A percentile compares a stretch with the other conserved stretches of the same genome.
Conservation (phyloP, 768 basidiomycete genomes). For the Amanita phalloides region DNA sequence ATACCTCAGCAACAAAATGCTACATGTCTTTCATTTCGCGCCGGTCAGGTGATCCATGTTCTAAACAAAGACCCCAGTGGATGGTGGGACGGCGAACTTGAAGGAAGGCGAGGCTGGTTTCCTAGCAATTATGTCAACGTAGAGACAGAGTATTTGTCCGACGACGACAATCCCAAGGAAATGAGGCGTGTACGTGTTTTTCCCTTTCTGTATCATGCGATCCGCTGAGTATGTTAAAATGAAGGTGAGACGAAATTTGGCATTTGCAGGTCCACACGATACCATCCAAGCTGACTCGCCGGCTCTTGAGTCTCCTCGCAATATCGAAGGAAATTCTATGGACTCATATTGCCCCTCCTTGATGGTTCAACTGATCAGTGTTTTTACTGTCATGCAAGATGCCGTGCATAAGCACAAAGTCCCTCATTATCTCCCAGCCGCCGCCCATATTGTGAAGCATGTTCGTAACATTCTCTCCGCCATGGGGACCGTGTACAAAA, state of each 20-base stretch:
- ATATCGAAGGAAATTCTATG: constrained; percentile 23
- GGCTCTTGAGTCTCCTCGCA: not conserved
- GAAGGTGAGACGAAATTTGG: not conserved
- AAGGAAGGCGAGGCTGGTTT: constrained; percentile 90
- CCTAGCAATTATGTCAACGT: constrained; percentile 91
- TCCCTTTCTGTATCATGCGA: not conserved
- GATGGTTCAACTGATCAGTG: constrained; percentile 78
- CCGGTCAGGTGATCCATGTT: constrained; percentile 90
- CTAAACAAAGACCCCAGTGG: constrained; percentile 79
- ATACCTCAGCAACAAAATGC: constrained; percentile 55
- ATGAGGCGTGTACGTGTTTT: constrained; percentile 3
- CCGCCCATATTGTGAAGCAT: constrained; percentile 90
- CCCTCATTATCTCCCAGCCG: constrained; percentile 86
- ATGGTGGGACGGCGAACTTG: constrained; percentile 98
- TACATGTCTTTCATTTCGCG: constrained; percentile 80
- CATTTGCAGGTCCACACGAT: not conserved
- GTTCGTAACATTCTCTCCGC: constrained; percentile 80
- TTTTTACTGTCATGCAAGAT: constrained; percentile 74
- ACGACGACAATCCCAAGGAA: constrained; percentile 1
- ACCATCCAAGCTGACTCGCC: not conserved
- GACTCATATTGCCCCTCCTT: constrained; percentile 66
- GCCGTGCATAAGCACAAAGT: constrained; percentile 71
- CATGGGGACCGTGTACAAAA: constrained; percentile 76
- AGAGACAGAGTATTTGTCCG: constrained; percentile 21
- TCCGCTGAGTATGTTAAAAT: not conserved